Evolutionary conservation across 441 rosid species (phyloP).

Genomic region (Adansonia rubrostipa): DNA sequence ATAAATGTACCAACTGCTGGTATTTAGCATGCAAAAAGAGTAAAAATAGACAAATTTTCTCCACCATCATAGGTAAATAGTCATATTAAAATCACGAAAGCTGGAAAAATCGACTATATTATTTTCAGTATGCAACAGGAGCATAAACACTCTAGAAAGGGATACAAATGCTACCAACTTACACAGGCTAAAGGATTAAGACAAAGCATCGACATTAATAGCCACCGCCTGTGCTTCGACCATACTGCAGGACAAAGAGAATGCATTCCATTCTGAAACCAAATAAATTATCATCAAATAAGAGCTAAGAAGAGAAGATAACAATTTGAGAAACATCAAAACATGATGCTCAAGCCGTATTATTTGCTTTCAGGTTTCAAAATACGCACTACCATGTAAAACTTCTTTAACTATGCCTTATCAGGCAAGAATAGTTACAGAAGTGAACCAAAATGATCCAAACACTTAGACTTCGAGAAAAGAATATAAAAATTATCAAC

Average conservation of each 20-base stretch:
- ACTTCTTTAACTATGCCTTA: too few relatives aligned
- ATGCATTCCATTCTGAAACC: conserved; percentile 86
- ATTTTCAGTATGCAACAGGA: not conserved
- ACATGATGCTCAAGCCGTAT: not conserved
- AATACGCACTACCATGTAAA: too few relatives aligned
- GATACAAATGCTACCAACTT: conserved; percentile 38
- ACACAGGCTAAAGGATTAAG: conserved; percentile 92
- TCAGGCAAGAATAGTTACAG: too few relatives aligned
- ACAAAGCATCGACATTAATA: conserved; percentile 93
- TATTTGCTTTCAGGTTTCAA: not conserved
- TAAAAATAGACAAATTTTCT: not conserved
- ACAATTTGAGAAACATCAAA: not conserved
- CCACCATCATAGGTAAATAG: not conserved
- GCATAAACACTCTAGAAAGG: not conserved
- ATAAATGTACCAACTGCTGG: too few relatives aligned
- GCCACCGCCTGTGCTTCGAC: conserved; percentile 97
- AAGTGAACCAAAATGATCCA: not conserved
- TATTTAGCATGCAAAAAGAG: not conserved
- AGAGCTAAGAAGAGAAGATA: not conserved
- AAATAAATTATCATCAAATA: conserved; percentile 23
- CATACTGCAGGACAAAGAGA: conserved; percentile 95
- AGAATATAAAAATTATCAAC: not conserved
- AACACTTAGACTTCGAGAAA: not conserved
- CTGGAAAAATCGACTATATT: not conserved
- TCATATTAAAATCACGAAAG: not conserved